Conservation (phyloP, 2,329 filamentous ascomycete species). For the Periconia sp. region DNA sequence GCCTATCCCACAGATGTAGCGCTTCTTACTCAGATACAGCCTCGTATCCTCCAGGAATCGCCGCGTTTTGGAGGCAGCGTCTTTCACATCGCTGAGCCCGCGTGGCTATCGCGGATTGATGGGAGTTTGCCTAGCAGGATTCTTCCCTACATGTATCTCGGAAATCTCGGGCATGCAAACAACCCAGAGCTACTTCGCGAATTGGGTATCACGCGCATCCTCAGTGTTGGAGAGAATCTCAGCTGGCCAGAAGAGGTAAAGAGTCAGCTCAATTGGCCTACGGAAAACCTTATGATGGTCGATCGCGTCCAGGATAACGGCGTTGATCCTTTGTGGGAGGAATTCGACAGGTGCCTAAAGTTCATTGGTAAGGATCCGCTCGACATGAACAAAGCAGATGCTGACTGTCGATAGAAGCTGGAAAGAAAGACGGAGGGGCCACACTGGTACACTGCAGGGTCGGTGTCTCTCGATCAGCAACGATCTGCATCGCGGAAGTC, state of each 20-base stretch:
- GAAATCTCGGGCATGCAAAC: slow-evolving; percentile 91
- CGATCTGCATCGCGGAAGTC: slow-evolving; percentile 98
- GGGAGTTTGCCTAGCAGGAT: slow-evolving; percentile 90
- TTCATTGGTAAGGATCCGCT: slow-evolving; percentile 77
- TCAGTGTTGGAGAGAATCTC: slow-evolving; percentile 90
- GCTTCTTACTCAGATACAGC: slow-evolving; percentile 77
- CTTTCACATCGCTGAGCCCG: slow-evolving; percentile 68
- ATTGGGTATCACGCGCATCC: slow-evolving; percentile 83
- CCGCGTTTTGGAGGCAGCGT: slow-evolving; percentile 60
- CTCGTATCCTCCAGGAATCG: slow-evolving; percentile 75
- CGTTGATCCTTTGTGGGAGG: slow-evolving; percentile 85
- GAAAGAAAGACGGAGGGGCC: slow-evolving; percentile 76
- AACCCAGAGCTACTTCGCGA: slow-evolving; percentile 82
- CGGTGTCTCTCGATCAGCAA: slow-evolving; percentile 92
- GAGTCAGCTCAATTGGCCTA: slow-evolving; percentile 68
- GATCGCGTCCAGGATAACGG: slow-evolving; percentile 95
- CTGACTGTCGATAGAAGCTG: slow-evolving; percentile 67
- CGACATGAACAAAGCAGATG: not conserved
- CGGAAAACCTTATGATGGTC: slow-evolving; percentile 79
- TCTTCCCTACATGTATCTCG: slow-evolving; percentile 93
- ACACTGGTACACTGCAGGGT: slow-evolving; percentile 97
- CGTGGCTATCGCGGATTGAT: slow-evolving; percentile 83
- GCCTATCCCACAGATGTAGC: slow-evolving; percentile 91
- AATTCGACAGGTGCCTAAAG: slow-evolving; percentile 83
- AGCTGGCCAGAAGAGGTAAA: slow-evolving; percentile 75